Evolutionary conservation across 2,329 filamentous ascomycete genomes (phyloP), one percentile per base, ranked within the genome.

Genomic region (Pyricularia grisea): DNA sequence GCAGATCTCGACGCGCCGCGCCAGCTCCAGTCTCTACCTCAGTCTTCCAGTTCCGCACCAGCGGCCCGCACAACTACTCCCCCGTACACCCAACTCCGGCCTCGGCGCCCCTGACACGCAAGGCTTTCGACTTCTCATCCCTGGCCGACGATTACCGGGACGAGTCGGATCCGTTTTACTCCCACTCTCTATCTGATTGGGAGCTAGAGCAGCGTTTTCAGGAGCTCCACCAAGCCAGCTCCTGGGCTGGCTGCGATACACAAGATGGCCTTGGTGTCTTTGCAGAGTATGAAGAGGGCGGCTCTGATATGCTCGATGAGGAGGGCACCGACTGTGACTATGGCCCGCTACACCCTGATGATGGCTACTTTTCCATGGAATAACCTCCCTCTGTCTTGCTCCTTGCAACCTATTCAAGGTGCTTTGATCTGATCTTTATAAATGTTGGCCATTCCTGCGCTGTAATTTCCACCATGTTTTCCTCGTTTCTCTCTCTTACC

Each of bases 161-260:
- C 60, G 33, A 64, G 60, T 64, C 58, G 11, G 67, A 68, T 36
- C 67, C 67, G 6, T 68, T 68, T 55, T 68, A 68, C 60, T n/a
- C 60, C 17, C 67, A 68, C 31, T 30, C 28, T 31, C 4, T 68
- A 6, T 64, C 58, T 10, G 67, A 68, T 2, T 28, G 31, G 67
- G 67, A 64, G 30, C 60, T 68, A n/a, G 67, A 68, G 67, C 31
- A 63, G 67, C 60, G 66, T 2, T 50, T 67, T 12, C 27, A 68
- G 11, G 67, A 61, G 67, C 50, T 42, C n/a, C 55, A 58, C 14
- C 17, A 23, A 6, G 60, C 25, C 60, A 27, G 23, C 25, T 27
- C 25, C 60, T 63, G 27, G 14, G 17, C 25, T 23, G 60, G 27
- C 14, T 11, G 4, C 17, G 10, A 25, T 61, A 2, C 23, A 17